Conservation (phyloP, 1,139 yeast species). For the Suhomyces yuchorum region DNA sequence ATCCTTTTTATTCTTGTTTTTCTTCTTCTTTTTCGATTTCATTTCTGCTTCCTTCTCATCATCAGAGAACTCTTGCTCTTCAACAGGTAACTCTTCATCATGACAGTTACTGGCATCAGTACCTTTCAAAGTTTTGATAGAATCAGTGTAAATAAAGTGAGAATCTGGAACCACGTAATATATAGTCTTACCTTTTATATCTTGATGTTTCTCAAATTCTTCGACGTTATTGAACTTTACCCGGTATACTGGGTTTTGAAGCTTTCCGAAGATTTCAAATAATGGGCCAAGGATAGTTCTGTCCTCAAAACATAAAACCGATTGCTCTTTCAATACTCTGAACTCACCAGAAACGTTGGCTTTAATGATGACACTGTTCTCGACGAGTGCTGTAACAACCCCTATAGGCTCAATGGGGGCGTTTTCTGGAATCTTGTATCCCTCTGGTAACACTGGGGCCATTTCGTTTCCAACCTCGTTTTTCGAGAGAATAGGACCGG, state of each 20-base stretch:
- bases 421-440: constrained; percentile 54
- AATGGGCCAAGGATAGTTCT: constrained; percentile 75
- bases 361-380: constrained; percentile 67
- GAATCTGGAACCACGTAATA: constrained; percentile 82
- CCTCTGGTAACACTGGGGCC: constrained; percentile 71
- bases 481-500: constrained; percentile 70
- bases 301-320: constrained; percentile 78
- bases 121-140: constrained; percentile 71
- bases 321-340: constrained; percentile 77
- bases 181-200: constrained; percentile 57
- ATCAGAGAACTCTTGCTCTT: constrained; percentile 93
- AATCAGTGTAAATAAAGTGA: constrained; percentile 74
- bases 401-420: constrained; percentile 80
- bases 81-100: constrained; percentile 91
- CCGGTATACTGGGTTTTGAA: constrained; percentile 81
- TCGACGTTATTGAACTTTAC: constrained; percentile 64
- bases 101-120: constrained; percentile 94
- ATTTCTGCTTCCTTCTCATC: constrained; percentile 76
- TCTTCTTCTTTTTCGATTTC: constrained; percentile 24
- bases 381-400: constrained; percentile 67
- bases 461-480: constrained; percentile 74
- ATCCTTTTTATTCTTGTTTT: constrained; percentile 26
- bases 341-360: constrained; percentile 86
- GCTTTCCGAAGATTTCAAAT: constrained; percentile 88
- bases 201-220: constrained; percentile 48